Base-by-base conservation (phyloP, 176 grass and related monocot genomes). In the Dendrocalamus sinicus region DNA sequence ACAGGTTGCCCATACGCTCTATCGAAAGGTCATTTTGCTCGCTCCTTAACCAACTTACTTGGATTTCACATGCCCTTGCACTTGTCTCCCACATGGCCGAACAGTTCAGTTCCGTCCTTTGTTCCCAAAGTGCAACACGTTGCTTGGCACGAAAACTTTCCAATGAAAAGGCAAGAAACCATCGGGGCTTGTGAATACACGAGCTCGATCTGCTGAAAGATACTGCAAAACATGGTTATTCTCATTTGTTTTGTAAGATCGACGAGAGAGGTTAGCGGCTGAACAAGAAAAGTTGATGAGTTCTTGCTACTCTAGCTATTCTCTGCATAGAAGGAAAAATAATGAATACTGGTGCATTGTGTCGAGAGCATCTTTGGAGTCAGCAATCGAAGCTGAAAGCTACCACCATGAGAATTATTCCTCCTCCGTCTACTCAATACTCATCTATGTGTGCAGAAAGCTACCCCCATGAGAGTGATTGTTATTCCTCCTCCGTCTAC, bases 61-160 rank as follows among this genome's bases (percentile, higher is more conserved):
- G 50, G 73, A 24, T 69, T 77, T 78, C 73, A 55, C 67, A 48
- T 67, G 87, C 51, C 51, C 70, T 81, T 12, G 8, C 47, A 68
- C 13, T 35, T 84, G 81, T 73, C 75, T 50, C 76, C 75, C 87
- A 89, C 81, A 84, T 89, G 81, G 47, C 68, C 59, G 37, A 77
- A 85, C 83, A 60, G 63, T 54, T 39, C 47, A 46, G 64, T 60
- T 86, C 75, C 52, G 23, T 78, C 65, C 51, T 20, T 28, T 23
- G 59, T 43, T 35, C 54, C 67, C 48, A 67, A 48, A 79, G 59
- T 44, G 5, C 45, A n/a, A 7, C 10, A 61, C 67, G 12, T 84
- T 72, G 75, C 81, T 89, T 78, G 12, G 46, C n/a, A n/a, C 17
- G 15, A 15, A 10, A 41, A 85, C 2, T 70, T 19, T 39, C 16